Percentiles rank a stretch among this genome's conserved stretches.
These are phyloP conservation scores for Crithidia bombi DNA, from an alignment of 208 protist species.

Conservation along the genomic window DNA sequence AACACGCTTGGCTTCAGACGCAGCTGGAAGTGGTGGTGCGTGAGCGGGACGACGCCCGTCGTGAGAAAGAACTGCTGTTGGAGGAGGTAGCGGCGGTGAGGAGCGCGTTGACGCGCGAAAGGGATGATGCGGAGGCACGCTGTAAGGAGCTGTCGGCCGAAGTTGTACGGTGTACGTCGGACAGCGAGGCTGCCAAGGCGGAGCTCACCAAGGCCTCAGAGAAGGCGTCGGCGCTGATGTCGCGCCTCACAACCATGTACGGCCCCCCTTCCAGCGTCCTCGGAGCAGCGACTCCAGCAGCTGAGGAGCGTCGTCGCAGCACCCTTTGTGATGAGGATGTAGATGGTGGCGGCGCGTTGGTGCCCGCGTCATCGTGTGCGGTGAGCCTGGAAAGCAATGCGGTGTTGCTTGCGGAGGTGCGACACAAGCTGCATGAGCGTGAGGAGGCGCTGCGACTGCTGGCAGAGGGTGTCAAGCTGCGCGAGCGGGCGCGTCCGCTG, in stretches of 20 bases:
- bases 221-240: conserved; percentile 14
- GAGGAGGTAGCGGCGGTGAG: background rate
- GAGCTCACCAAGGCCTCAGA: background rate
- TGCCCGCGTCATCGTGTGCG: background rate
- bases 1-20: conserved; percentile 1
- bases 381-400: background rate
- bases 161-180: conserved; percentile 4
- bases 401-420: conserved; percentile 14
- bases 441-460: conserved; percentile 24
- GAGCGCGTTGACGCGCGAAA: background rate
- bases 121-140: background rate
- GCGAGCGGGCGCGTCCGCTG: conserved; percentile 25
- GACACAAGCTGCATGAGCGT: conserved; percentile 11
- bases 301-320: background rate
- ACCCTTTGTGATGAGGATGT: no score
- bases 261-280: background rate
- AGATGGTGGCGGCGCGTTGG: conserved; percentile 2
- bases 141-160: background rate
- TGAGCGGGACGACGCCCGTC: background rate
- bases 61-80: background rate
- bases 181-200: conserved; percentile 10
- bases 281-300: background rate
- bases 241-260: background rate
- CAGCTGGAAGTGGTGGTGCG: conserved; percentile 8
- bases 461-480: conserved; percentile 25